Evolutionary conservation across 768 basidiomycete species (phyloP).

Genomic region (Boletus tomentosulus): DNA sequence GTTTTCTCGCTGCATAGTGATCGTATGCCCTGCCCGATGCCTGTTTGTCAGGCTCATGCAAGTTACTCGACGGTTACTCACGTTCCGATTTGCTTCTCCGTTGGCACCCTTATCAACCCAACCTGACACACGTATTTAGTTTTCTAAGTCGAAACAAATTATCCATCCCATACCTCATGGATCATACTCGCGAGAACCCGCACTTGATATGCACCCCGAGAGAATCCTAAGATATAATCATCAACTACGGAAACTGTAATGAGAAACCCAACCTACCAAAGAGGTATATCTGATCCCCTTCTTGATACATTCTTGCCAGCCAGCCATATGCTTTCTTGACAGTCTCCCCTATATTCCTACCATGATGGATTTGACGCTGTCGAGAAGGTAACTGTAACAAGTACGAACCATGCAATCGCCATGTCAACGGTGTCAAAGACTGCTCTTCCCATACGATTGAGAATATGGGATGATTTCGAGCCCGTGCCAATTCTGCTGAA

Average conservation of each 20-base stretch:
- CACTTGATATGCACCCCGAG: constrained; percentile 42
- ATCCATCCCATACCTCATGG: constrained; percentile 22
- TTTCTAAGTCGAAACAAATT: neutral
- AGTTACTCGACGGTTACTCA: neutral
- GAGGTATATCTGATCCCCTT: constrained; percentile 24
- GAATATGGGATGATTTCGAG: constrained; percentile 16
- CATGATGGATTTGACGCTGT: neutral
- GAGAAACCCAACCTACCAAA: constrained; percentile 21
- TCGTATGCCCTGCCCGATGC: constrained; percentile 11
- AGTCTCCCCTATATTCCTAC: constrained; percentile 34
- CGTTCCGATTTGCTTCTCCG: constrained; percentile 30
- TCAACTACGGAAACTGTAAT: neutral
- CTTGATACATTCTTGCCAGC: constrained; percentile 28
- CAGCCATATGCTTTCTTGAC: constrained; percentile 33
- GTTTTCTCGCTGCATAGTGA: constrained; percentile 10
- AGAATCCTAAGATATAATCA: constrained; percentile 31
- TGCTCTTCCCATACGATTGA: constrained; percentile 15
- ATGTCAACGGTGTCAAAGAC: constrained; percentile 30
- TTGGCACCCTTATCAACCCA: constrained; percentile 27
- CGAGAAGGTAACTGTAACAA: neutral
- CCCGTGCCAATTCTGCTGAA: constrained; percentile 37
- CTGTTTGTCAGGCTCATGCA: neutral
- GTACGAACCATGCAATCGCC: constrained; percentile 36
- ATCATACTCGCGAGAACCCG: constrained; percentile 40
- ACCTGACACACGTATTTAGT: constrained; percentile 18